A percentile compares a stretch with the other conserved stretches of the same genome.
These are phyloP conservation scores for Claviceps paspali DNA, from an alignment of 2,329 filamentous ascomycete species.

Conservation along the genomic window DNA sequence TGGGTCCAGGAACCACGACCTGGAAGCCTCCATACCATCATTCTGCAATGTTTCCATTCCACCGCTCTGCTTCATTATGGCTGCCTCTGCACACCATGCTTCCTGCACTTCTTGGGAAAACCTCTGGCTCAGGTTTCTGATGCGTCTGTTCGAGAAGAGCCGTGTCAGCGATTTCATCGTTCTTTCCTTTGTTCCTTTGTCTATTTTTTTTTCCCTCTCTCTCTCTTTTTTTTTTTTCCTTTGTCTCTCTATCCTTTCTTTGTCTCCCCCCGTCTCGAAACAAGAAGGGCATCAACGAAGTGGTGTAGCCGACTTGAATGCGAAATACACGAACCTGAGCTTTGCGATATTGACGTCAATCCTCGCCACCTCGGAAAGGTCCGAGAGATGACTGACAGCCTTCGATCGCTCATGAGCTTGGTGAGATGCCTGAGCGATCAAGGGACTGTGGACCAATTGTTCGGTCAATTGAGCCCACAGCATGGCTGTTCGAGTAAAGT, in stretches of 20 bases:
- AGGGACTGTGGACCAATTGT: slow-evolving; percentile 17
- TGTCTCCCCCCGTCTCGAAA: too few species aligned
- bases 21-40: too few species aligned
- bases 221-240: not conserved
- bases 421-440: slow-evolving; percentile 15
- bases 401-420: slow-evolving; percentile 15
- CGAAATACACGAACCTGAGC: slow-evolving; percentile 16
- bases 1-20: slow-evolving; percentile 9
- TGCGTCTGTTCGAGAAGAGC: slow-evolving; percentile 15
- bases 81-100: slow-evolving; percentile 13
- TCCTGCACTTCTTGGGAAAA: slow-evolving; percentile 20
- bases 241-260: too few species aligned
- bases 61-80: slow-evolving; percentile 7
- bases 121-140: slow-evolving; percentile 18
- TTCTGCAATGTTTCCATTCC: too few species aligned
- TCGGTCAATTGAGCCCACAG: slow-evolving; percentile 20
- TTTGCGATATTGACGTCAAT: slow-evolving; percentile 19
- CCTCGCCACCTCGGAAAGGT: slow-evolving; percentile 14
- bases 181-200: not conserved
- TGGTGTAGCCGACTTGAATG: not conserved
- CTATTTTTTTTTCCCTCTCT: not conserved
- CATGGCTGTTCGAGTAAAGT: slow-evolving; percentile 18
- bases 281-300: too few species aligned
- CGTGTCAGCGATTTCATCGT: not conserved
- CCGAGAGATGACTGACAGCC: slow-evolving; percentile 12